phyloP scores from a whole-genome alignment of 2,329 filamentous ascomycete species.

The Colletotrichum lini region DNA sequence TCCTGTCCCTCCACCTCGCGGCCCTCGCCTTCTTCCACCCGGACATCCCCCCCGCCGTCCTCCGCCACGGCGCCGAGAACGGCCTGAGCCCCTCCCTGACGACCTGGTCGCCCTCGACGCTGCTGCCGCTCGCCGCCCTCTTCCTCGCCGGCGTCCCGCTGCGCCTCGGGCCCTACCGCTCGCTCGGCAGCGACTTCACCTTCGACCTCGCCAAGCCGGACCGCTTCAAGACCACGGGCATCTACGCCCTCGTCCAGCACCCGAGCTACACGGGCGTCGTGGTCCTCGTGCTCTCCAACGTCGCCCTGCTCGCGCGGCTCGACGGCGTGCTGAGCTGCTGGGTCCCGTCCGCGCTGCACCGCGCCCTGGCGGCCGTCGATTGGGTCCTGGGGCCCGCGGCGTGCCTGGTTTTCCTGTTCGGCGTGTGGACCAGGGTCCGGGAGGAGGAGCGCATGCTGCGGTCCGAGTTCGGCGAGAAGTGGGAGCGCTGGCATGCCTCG shows the following conservation, averaged over 20 bases:
- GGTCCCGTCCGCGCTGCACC: constrained; percentile 48
- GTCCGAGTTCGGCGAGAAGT: constrained; percentile 61
- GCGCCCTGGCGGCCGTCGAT: constrained; percentile 19
- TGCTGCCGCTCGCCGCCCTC: constrained; percentile 52
- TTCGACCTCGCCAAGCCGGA: constrained; percentile 65
- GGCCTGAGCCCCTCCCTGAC: constrained; percentile 50
- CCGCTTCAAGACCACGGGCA: constrained; percentile 59
- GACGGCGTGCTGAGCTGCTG: constrained; percentile 59
- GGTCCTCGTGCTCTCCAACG: constrained; percentile 51
- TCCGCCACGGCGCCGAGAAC: constrained; percentile 51
- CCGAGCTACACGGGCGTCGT: constrained; percentile 65
- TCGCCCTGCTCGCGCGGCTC: constrained; percentile 52
- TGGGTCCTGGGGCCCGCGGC: constrained; percentile 33
- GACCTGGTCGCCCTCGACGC: constrained; percentile 55
- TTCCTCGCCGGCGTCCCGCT: constrained; percentile 47
- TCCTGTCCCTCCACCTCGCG: constrained; percentile 46
- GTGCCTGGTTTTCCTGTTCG: constrained; percentile 43
- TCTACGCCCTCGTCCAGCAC: constrained; percentile 66
- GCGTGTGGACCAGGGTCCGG: constrained; percentile 54
- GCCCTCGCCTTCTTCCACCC: constrained; percentile 45
- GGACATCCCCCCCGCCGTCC: constrained; percentile 41
- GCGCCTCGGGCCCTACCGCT: constrained; percentile 56
- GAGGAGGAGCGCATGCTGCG: constrained; percentile 67
- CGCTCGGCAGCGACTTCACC: constrained; percentile 67
- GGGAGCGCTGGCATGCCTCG: constrained; percentile 62